Conservation (phyloP, 805 yeast species). For the Wickerhamiella hasegawae region DNA sequence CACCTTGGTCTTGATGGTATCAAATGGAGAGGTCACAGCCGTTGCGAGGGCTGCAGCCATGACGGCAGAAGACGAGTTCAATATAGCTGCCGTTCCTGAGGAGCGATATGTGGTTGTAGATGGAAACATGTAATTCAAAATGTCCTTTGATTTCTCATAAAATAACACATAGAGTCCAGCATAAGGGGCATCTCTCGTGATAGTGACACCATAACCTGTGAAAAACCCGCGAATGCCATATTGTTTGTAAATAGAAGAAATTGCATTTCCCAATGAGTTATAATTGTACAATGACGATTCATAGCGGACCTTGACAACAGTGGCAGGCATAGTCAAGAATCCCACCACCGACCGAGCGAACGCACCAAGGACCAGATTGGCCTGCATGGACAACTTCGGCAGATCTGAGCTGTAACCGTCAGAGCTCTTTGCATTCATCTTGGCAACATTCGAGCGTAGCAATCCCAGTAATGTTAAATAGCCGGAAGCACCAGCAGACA, state of each 20-base stretch:
- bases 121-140: constrained; percentile 31
- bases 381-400: constrained; percentile 55
- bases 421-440: constrained; percentile 6
- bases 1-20: constrained; percentile 81
- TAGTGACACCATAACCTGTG: constrained; percentile 75
- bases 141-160: constrained; percentile 58
- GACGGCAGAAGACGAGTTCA: constrained; percentile 66
- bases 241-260: constrained; percentile 33
- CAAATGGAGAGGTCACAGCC: constrained; percentile 84
- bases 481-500: constrained; percentile 80
- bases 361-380: constrained; percentile 65
- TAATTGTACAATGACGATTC: constrained; percentile 71
- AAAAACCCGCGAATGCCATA: constrained; percentile 60
- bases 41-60: constrained; percentile 69
- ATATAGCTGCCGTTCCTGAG: constrained; percentile 31
- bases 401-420: constrained; percentile 20
- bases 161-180: constrained; percentile 84
- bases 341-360: constrained; percentile 72
- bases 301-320: constrained; percentile 74
- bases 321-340: constrained; percentile 81
- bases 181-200: constrained; percentile 85
- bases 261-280: constrained; percentile 45
- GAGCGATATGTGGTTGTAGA: constrained; percentile 8
- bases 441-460: constrained; percentile 35
- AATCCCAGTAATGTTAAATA: constrained; percentile 61